These are phyloP conservation scores for Urtica urens DNA, from an alignment of 306 rosid species.

Conservation along the genomic window DNA sequence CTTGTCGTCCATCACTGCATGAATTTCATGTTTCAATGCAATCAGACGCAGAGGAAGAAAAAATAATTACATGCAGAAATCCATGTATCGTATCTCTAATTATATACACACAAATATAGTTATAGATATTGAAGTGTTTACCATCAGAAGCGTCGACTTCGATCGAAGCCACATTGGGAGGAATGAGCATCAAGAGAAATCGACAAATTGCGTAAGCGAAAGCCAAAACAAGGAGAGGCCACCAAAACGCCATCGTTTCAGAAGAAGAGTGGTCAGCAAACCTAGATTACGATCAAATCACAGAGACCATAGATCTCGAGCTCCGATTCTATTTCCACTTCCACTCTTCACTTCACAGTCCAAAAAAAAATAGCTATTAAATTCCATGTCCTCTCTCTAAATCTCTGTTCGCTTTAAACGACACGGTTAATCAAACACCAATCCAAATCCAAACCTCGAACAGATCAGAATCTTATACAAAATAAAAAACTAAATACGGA, in stretches of 20 bases:
- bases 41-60: constrained; percentile 10
- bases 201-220: constrained; percentile 70
- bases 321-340: too few species aligned
- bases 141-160: constrained; percentile 88
- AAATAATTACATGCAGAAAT: background rate
- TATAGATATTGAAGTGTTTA: constrained; percentile 5
- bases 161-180: constrained; percentile 82
- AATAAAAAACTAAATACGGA: too few species aligned
- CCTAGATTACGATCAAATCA: background rate
- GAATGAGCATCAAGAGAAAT: constrained; percentile 79
- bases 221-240: constrained; percentile 67
- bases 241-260: constrained; percentile 65
- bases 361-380: too few species aligned
- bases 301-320: background rate
- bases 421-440: too few species aligned
- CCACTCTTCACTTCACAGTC: too few species aligned
- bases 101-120: background rate
- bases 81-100: background rate
- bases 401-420: too few species aligned
- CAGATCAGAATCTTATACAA: too few species aligned
- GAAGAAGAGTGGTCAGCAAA: background rate
- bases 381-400: too few species aligned
- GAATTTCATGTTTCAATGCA: constrained; percentile 6
- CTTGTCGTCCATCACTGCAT: constrained; percentile 78
- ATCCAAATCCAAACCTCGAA: too few species aligned